Percentiles rank a stretch among this genome's conserved stretches.
Evolutionary conservation across 768 basidiomycete genomes (phyloP).

Genomic region (Lentinula sp.): DNA sequence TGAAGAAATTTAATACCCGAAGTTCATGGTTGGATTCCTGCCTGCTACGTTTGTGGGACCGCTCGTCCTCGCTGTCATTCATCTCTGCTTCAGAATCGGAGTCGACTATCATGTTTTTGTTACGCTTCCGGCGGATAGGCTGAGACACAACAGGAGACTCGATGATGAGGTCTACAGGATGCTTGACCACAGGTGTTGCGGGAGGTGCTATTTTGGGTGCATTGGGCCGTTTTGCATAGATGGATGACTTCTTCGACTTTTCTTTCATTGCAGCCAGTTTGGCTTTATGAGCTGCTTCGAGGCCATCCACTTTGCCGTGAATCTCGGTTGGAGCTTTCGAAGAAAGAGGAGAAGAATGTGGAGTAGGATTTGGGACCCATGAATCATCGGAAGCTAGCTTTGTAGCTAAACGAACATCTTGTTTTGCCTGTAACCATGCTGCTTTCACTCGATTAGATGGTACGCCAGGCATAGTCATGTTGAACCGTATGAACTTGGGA

Average conservation of each 20-base stretch:
- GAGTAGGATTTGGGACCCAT: slow-evolving; percentile 36
- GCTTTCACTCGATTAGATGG: slow-evolving; percentile 40
- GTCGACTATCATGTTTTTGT: slow-evolving; percentile 55
- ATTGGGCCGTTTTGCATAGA: slow-evolving; percentile 62
- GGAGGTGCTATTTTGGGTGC: slow-evolving; percentile 31
- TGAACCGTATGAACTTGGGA: slow-evolving; percentile 50
- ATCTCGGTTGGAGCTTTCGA: slow-evolving; percentile 18
- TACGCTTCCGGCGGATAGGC: slow-evolving; percentile 45
- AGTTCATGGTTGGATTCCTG: slow-evolving; percentile 34
- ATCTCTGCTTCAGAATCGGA: slow-evolving; percentile 55
- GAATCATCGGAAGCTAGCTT: slow-evolving; percentile 47
- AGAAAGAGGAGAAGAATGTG: slow-evolving; percentile 19
- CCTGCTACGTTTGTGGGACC: slow-evolving; percentile 21
- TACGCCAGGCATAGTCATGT: slow-evolving; percentile 53
- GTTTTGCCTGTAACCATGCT: slow-evolving; percentile 63
- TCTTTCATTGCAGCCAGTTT: slow-evolving; percentile 60
- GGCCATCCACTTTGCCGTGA: slow-evolving; percentile 60
- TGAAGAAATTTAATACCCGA: slow-evolving; percentile 64
- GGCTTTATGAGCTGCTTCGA: slow-evolving; percentile 69
- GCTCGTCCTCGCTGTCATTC: slow-evolving; percentile 41
- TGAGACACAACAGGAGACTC: slow-evolving; percentile 27
- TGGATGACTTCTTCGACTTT: slow-evolving; percentile 78
- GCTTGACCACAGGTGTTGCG: slow-evolving; percentile 33
- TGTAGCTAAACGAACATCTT: slow-evolving; percentile 57
- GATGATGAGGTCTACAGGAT: slow-evolving; percentile 30